A percentile compares a stretch with the other conserved stretches of the same genome.
Evolutionary conservation across 2,329 filamentous ascomycete species (phyloP).

Genomic region (Ophiosphaerella herpotricha): DNA sequence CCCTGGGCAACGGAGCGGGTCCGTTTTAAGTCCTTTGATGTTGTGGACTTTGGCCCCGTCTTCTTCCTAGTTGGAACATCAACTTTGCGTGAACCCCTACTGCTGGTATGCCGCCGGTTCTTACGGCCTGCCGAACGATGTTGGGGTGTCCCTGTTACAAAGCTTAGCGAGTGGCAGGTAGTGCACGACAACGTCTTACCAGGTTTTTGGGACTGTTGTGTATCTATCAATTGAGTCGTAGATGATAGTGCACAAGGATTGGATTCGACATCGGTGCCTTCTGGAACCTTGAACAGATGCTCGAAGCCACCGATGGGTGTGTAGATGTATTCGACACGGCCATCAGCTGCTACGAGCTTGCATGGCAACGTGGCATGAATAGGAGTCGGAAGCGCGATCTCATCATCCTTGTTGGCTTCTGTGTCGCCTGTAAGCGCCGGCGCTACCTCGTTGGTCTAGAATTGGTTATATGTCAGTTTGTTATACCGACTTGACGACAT

Average conservation of each 20-base stretch:
- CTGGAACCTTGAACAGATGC: conserved; percentile 21
- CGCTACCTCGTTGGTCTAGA: background rate
- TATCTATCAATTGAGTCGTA: background rate
- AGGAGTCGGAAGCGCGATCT: conserved; percentile 20
- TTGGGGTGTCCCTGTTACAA: conserved; percentile 3
- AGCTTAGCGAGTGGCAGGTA: conserved; percentile 10
- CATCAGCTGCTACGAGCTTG: conserved; percentile 25
- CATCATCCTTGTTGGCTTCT: conserved; percentile 5
- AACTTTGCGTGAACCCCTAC: background rate
- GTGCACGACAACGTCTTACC: conserved; percentile 9
- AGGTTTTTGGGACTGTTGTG: conserved; percentile 1
- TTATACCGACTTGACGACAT: background rate
- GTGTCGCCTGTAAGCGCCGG: background rate
- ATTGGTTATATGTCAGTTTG: background rate
- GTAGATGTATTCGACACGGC: conserved; percentile 24
- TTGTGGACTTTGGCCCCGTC: background rate
- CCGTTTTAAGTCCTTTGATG: conserved; percentile 19
- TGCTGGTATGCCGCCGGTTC: background rate
- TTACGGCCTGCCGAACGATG: background rate
- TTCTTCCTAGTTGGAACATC: background rate
- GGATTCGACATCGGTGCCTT: background rate
- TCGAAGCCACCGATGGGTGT: conserved; percentile 31
- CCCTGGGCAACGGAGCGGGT: conserved; percentile 12
- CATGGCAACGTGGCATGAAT: conserved; percentile 17
- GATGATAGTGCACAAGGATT: background rate